Evolutionary conservation across 257 asterid species (phyloP).

Genomic region (Plantago major): DNA sequence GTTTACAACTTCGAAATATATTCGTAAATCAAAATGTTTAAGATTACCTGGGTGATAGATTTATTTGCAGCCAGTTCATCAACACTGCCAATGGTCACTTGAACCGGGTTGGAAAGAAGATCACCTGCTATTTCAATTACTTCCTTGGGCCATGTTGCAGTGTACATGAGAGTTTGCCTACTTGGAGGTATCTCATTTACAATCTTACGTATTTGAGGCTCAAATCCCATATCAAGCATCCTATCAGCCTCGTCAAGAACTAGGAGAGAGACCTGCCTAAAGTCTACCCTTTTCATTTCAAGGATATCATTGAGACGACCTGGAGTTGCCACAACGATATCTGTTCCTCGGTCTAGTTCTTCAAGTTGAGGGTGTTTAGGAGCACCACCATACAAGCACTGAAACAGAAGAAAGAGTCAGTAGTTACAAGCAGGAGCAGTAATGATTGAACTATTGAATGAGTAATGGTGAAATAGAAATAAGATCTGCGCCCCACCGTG

Average conservation of each 20-base stretch:
- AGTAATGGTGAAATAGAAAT: no score
- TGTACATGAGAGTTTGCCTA: conserved; percentile 98
- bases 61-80: conserved; percentile 94
- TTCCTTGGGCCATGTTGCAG: conserved; percentile 99
- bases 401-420: conserved; percentile 27
- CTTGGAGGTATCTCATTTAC: conserved; percentile 91
- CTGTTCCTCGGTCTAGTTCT: conserved; percentile 90
- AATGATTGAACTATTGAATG: no score
- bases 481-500: conserved; percentile 50
- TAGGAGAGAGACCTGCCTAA: conserved; percentile 86
- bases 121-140: conserved; percentile 87
- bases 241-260: conserved; percentile 99
- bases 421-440: not conserved
- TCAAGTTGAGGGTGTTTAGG: conserved; percentile 84
- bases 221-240: conserved; percentile 99
- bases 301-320: conserved; percentile 98
- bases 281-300: conserved; percentile 88
- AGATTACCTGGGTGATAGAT: conserved; percentile 81
- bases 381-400: conserved; percentile 99
- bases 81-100: conserved; percentile 91
- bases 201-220: conserved; percentile 95
- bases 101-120: conserved; percentile 82
- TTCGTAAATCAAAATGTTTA: not conserved
- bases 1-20: conserved; percentile 4
- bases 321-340: conserved; percentile 95